Conservation (phyloP, 2,329 filamentous ascomycete species). For the Chaetomium globosum region DNA sequence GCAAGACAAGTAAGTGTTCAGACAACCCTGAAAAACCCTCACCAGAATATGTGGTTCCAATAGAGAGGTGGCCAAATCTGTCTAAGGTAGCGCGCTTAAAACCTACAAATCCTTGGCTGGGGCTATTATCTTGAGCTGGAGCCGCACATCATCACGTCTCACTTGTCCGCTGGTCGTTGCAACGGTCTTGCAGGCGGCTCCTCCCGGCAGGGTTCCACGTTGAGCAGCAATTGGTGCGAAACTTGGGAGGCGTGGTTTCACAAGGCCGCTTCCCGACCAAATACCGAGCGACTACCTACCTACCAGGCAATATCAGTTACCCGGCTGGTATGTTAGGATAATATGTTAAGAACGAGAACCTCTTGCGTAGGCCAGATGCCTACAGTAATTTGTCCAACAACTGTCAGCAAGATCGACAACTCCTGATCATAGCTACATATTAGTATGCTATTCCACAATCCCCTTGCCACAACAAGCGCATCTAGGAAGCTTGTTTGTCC, state of each 20-base stretch:
- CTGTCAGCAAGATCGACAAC: neutral
- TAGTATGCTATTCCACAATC: neutral
- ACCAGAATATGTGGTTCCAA: neutral
- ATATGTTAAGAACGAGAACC: no score
- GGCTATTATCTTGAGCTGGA: neutral
- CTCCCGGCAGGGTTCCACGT: neutral
- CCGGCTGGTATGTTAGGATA: no score
- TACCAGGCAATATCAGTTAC: neutral
- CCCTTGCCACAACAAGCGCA: neutral
- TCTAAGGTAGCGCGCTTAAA: no score
- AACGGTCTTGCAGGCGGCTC: constrained; percentile 16
- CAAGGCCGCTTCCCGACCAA: neutral
- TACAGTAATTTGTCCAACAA: neutral
- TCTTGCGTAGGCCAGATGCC: no score
- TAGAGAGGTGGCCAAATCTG: neutral
- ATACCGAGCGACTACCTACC: neutral
- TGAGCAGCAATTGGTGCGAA: neutral
- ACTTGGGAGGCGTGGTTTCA: neutral
- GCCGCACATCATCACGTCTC: neutral
- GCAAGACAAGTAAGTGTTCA: neutral
- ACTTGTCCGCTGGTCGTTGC: neutral
- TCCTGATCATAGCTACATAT: neutral
- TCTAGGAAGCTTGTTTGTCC: neutral
- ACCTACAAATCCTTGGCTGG: neutral
- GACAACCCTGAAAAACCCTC: neutral